A percentile compares a stretch with the other conserved stretches of the same genome.
Conservation (phyloP, 2,329 filamentous ascomycete genomes). For the Chaetomium sp. region DNA sequence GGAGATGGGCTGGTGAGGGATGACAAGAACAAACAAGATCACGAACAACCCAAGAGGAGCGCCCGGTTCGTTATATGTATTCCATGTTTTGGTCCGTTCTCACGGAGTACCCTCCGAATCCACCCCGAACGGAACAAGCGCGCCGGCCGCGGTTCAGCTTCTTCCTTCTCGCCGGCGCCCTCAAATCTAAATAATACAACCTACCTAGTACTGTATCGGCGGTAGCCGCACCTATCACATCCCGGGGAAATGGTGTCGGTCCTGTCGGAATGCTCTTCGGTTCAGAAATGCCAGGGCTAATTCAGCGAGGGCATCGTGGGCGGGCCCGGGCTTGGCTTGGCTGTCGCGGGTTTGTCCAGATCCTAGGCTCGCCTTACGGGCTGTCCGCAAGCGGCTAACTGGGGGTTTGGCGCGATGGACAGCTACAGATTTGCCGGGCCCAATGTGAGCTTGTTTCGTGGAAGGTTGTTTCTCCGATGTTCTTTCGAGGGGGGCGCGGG, state of each 20-base stretch:
- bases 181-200: constrained; percentile 1
- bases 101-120: constrained; percentile 4
- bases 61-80: constrained; percentile 8
- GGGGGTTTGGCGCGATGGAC: not conserved
- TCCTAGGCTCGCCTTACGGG: not conserved
- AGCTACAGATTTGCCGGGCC: not conserved
- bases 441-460: too few species aligned
- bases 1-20: not conserved
- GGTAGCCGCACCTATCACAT: constrained; percentile 5
- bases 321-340: constrained; percentile 2
- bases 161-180: not conserved
- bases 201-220: not conserved
- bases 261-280: not conserved
- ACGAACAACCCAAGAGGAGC: not conserved
- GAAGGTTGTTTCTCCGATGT: not conserved
- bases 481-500: not conserved
- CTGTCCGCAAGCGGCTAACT: not conserved
- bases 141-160: not conserved
- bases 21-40: not conserved
- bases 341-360: not conserved
- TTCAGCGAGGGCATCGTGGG: not conserved
- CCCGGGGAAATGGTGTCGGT: not conserved
- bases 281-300: not conserved
- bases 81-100: not conserved
- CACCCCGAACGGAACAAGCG: not conserved